Base-by-base conservation (phyloP, 768 basidiomycete species). In the Pleurotus eryngii region DNA sequence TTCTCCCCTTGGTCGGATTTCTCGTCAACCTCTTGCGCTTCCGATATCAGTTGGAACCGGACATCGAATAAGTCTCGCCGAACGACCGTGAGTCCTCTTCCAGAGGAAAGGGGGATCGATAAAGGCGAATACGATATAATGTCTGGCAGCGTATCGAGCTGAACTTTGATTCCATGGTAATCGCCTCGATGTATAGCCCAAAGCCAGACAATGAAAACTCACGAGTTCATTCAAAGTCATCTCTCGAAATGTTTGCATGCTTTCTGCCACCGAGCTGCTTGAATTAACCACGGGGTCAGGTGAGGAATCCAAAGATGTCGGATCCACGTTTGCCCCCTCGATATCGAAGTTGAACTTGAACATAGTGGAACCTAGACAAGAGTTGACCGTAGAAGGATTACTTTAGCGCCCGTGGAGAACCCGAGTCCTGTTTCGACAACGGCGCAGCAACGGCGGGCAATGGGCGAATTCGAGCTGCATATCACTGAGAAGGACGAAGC, bases 21-120 rank as follows among this genome's bases (percentile, higher is more conserved):
- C 2, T 61, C 63, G 3, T 66, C 65, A 15, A 61, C 63, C 17
- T 64, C 72, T 5, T 70, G 72, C 27, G 69, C 72, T 57, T 85
- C 81, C 2, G 88, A 81, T 43, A 94, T 90, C 24, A 97, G 74
- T 68, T 98, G 95, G 69, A 96, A 97, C n/a, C 95, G 84, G 0
- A 91, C 95, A 70, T 99, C 96, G 65, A 93, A 98, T 4, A 98
- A 76, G 71, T 98, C 96, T 57, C 96, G 80, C 12, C 94, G 85
- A 3, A 84, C 73, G 24, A 98, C 74, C 0, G 74, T 68, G 8
- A 79, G 58, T 42, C 66, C 64, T 3, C 65, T 56, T 12, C 66
- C 70, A 18, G 70, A 71, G 0, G 70, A 61, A 4, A 82, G 70
- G 2, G 84, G 81, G 3, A 89, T 70, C 3, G 70, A 64, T 12